Evolutionary conservation across 1,139 yeast genomes (phyloP).

Genomic region (Magnusiomyces clavatus): DNA sequence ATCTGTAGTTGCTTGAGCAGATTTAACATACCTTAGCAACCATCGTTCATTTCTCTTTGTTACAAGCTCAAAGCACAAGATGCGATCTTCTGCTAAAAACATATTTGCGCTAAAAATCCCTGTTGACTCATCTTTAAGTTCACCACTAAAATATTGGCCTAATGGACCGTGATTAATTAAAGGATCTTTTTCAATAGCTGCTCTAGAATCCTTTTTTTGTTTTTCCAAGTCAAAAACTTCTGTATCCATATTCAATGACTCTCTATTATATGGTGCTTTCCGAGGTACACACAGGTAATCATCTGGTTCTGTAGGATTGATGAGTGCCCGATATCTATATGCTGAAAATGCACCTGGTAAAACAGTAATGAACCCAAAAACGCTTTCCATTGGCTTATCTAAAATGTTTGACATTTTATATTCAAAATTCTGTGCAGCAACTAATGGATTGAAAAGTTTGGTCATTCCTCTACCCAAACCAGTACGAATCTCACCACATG

Average conservation of each 20-base stretch:
- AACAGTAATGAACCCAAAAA: constrained; percentile 74
- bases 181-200: constrained; percentile 32
- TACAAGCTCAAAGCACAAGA: constrained; percentile 71
- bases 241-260: neutral
- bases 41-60: constrained; percentile 59
- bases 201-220: too few relatives aligned
- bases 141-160: constrained; percentile 74
- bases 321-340: constrained; percentile 57
- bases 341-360: constrained; percentile 88
- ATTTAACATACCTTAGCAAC: constrained; percentile 62
- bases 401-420: constrained; percentile 75
- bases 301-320: neutral
- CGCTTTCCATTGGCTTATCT: constrained; percentile 79
- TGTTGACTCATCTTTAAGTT: constrained; percentile 47
- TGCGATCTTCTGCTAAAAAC: constrained; percentile 83
- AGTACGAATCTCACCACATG: constrained; percentile 78
- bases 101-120: constrained; percentile 76
- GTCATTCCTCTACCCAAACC: constrained; percentile 51
- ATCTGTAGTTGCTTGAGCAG: constrained; percentile 77
- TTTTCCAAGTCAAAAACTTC: neutral
- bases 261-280: too few relatives aligned
- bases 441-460: constrained; percentile 58
- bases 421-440: constrained; percentile 80
- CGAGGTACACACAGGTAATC: too few relatives aligned
- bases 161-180: constrained; percentile 52